Base-by-base conservation (phyloP, 192 early-diverging fungal species). In the Coemansia sp. region DNA sequence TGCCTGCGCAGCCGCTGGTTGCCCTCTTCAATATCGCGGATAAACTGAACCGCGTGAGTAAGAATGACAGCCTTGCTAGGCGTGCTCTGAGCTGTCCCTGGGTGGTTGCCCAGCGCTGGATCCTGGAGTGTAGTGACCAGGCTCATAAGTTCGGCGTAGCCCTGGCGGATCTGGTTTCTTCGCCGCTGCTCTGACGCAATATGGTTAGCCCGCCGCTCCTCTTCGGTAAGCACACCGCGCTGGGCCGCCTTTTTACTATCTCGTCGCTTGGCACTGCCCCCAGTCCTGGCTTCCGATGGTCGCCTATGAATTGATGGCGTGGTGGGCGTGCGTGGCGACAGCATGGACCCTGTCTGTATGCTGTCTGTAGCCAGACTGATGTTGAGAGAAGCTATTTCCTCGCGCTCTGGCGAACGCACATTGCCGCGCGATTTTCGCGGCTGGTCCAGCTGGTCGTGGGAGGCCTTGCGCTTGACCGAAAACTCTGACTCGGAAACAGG, bases 151-250 rank as follows among this genome's bases (percentile, higher is more conserved):
- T 89, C 85, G 35, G 91, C 90, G 58, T 94, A 93, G 2, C 94
- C 94, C 38, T 86, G 69, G 21, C 90, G 81, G 62, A 97, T 97
- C 66, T 94, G 91, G 52, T 91, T 88, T 35, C 94, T 74, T 46
- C 94, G 83, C 52, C 90, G 88, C 75, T 97, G 90, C 62, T 97
- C 94, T 11, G 89, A 91, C 2, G 89, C 91, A 80, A 97, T 97
- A 65, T 97, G 94, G 75, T 95, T 95, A 14, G 87, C 85, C 49
- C 88, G 86, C 67, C 93, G 93, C 66, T 93, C 88, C 15, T 89
- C 89, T 23, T 95, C 92, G 1, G 92, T 87, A 46, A 94, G 75
- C n/a, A 87, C 50, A 27, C 84, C 81, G 45, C 87, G 72, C 50
- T 55, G 61, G 1, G 49, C 12, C 17, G 25, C 20, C 40, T 68